Evolutionary conservation across 2,329 filamentous ascomycete genomes (phyloP), one percentile per base, ranked within the genome.

Genomic region (Xylariaceae sp.): DNA sequence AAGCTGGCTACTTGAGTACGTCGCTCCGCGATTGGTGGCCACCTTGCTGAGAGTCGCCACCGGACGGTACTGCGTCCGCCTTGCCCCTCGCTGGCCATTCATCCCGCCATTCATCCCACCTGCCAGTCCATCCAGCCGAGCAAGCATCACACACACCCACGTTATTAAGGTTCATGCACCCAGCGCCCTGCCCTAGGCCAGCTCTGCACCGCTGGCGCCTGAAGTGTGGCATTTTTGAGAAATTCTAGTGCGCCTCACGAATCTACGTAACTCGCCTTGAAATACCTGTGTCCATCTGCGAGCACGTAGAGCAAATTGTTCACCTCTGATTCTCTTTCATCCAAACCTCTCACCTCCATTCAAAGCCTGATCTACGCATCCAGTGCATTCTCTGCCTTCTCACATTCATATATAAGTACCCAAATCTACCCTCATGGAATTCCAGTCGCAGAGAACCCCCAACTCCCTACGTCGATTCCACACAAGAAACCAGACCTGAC

Each of bases 401-500:
- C 31, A 14, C 43, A 31, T 36, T 34, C 22, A 28, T 28, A 28
- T 28, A 28, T 28, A 28, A 28, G 22, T 28, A 11, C 14, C 17
- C 45, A 33, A 45, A 60, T 41, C 50, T 57, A 62, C 60, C 62
- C 63, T 59, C 58, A 66, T 66, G 64, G 63, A 66, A 62, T 63
- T 60, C 57, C 60, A 42, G 54, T 60, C 58, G 57, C 58, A 58
- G 45, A 52, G 48, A 17, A 51, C 54, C 12, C 49, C 38, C 19
- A 57, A 59, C 31, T 56, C 57, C 50, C 57, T 51, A 50, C 54
- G 55, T 47, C 55, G 51, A 54, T 61, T 59, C 38, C 58, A 63
- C 55, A 61, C 61, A n/a, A 60, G 55, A 62, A 58, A 54, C 18
- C 65, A 65, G 46, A 64, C 63, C 38, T 66, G 62, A 66, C 61